Percentiles rank a stretch among this genome's conserved stretches.
Evolutionary conservation across 148 eudicot species (phyloP).

Genomic region (Rhododendron molle): DNA sequence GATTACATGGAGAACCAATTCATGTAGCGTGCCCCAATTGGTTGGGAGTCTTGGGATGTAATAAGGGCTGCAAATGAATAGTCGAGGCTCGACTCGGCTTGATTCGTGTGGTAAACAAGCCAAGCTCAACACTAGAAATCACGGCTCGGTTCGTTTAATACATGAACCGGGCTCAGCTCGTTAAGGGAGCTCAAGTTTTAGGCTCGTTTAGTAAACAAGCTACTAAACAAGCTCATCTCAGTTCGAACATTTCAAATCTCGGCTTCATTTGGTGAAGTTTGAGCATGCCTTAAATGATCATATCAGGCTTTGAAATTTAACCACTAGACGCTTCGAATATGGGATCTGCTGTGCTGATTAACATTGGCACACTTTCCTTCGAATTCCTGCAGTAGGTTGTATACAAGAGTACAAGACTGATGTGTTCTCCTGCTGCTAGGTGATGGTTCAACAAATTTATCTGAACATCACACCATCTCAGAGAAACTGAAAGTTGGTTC

Average conservation of each 20-base stretch:
- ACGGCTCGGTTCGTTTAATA: background rate
- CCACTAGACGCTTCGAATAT: background rate
- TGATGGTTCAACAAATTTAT: background rate
- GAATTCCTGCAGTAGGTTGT: background rate
- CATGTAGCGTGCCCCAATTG: background rate
- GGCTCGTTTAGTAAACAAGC: background rate
- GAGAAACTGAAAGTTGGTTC: too few species aligned
- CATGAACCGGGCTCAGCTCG: background rate
- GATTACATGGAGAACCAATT: background rate
- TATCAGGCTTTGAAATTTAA: background rate
- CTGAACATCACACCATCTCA: too few species aligned
- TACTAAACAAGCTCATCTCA: too few species aligned
- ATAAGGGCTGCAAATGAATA: background rate
- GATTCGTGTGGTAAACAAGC: background rate
- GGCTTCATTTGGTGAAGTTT: background rate
- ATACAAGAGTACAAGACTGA: background rate
- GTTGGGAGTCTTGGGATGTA: background rate
- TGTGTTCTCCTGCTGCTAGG: background rate
- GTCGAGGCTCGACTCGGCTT: background rate
- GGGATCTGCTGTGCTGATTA: constrained; percentile 1
- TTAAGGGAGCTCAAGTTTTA: background rate
- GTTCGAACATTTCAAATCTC: background rate
- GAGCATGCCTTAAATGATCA: background rate
- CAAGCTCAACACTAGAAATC: background rate
- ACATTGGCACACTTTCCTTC: background rate